Evolutionary conservation across 2,329 filamentous ascomycete species (phyloP).

Genomic region (Aureobasidium mangrovei): DNA sequence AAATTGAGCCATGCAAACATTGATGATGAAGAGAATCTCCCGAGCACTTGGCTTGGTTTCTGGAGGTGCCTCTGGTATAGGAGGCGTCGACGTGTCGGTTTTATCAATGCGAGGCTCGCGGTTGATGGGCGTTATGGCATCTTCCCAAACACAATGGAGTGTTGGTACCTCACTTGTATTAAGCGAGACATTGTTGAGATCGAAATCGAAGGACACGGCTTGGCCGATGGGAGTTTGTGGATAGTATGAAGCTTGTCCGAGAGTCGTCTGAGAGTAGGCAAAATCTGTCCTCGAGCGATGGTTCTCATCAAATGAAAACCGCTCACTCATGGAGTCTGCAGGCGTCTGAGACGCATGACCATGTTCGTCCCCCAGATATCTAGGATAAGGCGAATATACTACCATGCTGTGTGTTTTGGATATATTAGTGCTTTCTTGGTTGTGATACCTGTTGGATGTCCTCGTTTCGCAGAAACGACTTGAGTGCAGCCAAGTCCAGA

Average conservation of each 20-base stretch:
- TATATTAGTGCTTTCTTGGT: not conserved
- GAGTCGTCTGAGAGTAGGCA: conserved; percentile 2
- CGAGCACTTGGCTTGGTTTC: not conserved
- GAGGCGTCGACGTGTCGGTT: not conserved
- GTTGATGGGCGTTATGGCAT: conserved; percentile 1
- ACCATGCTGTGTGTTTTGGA: not conserved
- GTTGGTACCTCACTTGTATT: not conserved
- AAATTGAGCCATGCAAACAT: conserved; percentile 16
- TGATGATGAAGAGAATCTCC: conserved; percentile 14
- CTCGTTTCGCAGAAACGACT: not conserved
- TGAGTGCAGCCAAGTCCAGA: not conserved
- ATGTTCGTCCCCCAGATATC: not conserved
- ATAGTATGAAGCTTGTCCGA: not conserved
- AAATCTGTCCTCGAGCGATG: not conserved
- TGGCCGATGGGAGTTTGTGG: conserved; percentile 11
- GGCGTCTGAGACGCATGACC: not conserved
- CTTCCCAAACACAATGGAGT: not conserved
- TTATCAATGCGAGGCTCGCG: conserved; percentile 1
- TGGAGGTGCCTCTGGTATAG: not conserved
- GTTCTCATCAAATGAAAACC: not conserved
- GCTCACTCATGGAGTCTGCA: conserved; percentile 3
- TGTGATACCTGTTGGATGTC: not conserved
- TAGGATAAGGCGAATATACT: not conserved
- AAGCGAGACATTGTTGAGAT: conserved; percentile 7
- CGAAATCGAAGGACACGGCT: conserved; percentile 8